phyloP scores from a whole-genome alignment of 257 asterid species.

The Knoxia roxburghii region DNA sequence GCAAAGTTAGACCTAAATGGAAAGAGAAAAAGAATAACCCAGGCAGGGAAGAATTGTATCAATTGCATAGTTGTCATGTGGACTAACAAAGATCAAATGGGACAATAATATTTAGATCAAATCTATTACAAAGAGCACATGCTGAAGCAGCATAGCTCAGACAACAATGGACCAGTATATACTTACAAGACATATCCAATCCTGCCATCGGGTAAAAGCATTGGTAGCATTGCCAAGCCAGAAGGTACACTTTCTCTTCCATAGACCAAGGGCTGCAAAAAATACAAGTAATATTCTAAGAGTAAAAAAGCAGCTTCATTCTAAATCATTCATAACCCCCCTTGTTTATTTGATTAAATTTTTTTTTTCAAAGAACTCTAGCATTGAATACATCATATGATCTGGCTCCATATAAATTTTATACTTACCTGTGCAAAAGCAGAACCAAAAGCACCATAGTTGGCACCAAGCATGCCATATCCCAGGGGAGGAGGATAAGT shows the following conservation, averaged over 20 bases:
- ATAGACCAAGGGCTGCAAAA: constrained; percentile 62
- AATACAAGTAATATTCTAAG: not conserved
- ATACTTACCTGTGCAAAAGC: constrained; percentile 68
- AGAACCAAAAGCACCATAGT: constrained; percentile 71
- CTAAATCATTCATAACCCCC: not conserved
- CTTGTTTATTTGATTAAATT: not conserved
- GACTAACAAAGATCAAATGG: no score
- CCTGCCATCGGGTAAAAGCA: constrained; percentile 99
- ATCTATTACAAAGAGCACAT: no score
- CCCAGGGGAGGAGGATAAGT: constrained; percentile 74
- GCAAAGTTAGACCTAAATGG: no score
- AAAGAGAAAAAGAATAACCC: no score
- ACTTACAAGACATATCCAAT: constrained; percentile 99
- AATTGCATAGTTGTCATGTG: no score
- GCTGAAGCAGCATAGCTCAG: no score
- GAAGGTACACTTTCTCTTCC: constrained; percentile 77
- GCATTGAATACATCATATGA: not conserved
- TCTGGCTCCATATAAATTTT: not conserved
- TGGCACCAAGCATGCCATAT: constrained; percentile 73
- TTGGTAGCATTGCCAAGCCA: constrained; percentile 98
- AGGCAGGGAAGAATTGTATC: no score
- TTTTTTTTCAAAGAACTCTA: not conserved
- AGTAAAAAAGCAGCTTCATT: not conserved
- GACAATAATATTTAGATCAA: no score
- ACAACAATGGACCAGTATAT: not conserved